A percentile compares a stretch with the other conserved stretches of the same genome.
Conservation (phyloP, 2,329 filamentous ascomycete genomes). For the Elsinoe arachidis region DNA sequence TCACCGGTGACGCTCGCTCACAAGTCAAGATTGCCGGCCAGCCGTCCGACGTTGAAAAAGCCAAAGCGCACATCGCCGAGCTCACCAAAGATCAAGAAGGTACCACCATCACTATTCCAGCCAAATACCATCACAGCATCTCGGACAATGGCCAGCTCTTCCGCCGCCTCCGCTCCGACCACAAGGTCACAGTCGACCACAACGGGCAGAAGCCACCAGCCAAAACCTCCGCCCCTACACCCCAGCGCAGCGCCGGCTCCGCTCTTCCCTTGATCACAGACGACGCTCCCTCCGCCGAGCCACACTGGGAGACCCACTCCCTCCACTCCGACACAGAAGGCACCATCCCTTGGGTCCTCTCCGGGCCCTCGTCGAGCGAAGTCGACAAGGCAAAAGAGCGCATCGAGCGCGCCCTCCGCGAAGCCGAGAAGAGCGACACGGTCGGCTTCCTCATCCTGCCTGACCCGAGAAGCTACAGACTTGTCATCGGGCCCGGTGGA, state of each 20-base stretch:
- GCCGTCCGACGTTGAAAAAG: constrained; percentile 69
- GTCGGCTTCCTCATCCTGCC: constrained; percentile 85
- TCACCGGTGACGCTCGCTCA: constrained; percentile 63
- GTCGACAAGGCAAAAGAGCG: constrained; percentile 71
- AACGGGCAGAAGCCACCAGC: constrained; percentile 68
- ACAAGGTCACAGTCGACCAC: constrained; percentile 86
- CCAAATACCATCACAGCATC: constrained; percentile 72
- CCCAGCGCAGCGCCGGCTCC: constrained; percentile 47
- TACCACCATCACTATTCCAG: constrained; percentile 77
- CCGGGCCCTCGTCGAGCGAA: constrained; percentile 61
- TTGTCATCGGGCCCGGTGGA: constrained; percentile 81
- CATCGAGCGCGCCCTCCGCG: constrained; percentile 63
- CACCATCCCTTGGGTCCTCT: constrained; percentile 78
- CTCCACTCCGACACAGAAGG: constrained; percentile 58
- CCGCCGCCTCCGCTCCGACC: constrained; percentile 76
- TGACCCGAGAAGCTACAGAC: constrained; percentile 80
- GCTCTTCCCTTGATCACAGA: constrained; percentile 89
- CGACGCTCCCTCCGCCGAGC: constrained; percentile 53
- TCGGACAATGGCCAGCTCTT: constrained; percentile 89
- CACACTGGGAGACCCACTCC: constrained; percentile 75
- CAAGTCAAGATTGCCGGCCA: constrained; percentile 79
- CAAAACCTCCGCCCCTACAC: constrained; percentile 47
- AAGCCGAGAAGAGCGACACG: constrained; percentile 59
- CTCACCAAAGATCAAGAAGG: constrained; percentile 80
- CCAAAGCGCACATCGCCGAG: constrained; percentile 73